phyloP scores from a whole-genome alignment of 192 early-diverging fungal genomes.

The Dissophora ornata region DNA sequence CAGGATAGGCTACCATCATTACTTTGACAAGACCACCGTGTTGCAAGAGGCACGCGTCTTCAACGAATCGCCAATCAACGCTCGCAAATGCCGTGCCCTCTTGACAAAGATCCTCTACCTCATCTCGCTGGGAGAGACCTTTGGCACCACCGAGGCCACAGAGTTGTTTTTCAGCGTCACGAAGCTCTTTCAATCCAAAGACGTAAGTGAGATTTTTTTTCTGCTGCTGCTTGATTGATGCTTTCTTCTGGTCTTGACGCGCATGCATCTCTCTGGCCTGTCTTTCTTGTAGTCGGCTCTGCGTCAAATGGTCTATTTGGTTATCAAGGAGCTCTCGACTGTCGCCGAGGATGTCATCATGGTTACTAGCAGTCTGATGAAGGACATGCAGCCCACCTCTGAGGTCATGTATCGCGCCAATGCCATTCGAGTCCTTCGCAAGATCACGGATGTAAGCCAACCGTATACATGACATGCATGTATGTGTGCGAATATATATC shows the following conservation, averaged over 20 bases:
- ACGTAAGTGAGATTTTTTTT: constrained; percentile 64
- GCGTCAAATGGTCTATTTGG: constrained; percentile 97
- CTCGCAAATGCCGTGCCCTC: constrained; percentile 91
- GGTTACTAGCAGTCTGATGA: constrained; percentile 94
- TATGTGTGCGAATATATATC: too few species aligned
- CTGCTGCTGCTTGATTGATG: too few species aligned
- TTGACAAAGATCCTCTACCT: constrained; percentile 96
- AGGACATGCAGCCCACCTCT: constrained; percentile 95
- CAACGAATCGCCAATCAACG: constrained; percentile 96
- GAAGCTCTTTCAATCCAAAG: constrained; percentile 96
- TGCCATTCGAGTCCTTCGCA: constrained; percentile 94
- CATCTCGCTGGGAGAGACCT: constrained; percentile 88
- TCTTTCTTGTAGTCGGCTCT: constrained; percentile 75
- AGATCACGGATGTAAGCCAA: constrained; percentile 89
- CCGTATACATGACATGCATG: too few species aligned
- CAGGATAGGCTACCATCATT: constrained; percentile 84
- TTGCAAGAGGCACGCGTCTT: constrained; percentile 97
- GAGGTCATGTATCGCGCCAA: constrained; percentile 95
- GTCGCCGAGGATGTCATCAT: constrained; percentile 98
- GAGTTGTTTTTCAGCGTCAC: constrained; percentile 98
- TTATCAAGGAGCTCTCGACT: constrained; percentile 95
- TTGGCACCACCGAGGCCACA: constrained; percentile 95
- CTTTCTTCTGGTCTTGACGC: too few species aligned
- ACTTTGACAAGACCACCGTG: constrained; percentile 92
- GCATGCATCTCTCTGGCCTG: constrained; percentile 6